phyloP scores from a whole-genome alignment of 805 yeast species.

The Schwanniomyces pseudopolymorphus region DNA sequence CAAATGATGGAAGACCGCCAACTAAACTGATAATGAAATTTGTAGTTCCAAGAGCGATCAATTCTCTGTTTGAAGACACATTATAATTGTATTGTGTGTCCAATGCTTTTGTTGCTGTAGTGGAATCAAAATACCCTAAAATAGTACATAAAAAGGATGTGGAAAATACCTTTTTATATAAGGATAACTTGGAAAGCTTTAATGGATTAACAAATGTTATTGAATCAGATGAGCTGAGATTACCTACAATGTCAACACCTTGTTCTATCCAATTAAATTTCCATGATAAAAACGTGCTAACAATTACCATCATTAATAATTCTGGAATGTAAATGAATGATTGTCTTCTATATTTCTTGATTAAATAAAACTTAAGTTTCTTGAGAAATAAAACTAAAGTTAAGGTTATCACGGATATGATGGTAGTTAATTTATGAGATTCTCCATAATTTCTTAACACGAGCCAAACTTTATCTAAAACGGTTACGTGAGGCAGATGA shows the following conservation, averaged over 20 bases:
- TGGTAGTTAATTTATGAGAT: conserved; percentile 14
- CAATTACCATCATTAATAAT: conserved; percentile 28
- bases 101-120: conserved; percentile 33
- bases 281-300: conserved; percentile 27
- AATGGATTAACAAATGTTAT: conserved; percentile 23
- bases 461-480: conserved; percentile 19
- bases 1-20: conserved; percentile 36
- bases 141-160: conserved; percentile 33
- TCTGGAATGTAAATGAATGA: conserved; percentile 31
- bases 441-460: conserved; percentile 7
- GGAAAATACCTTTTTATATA: conserved; percentile 23
- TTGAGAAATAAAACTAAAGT: conserved; percentile 20
- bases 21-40: conserved; percentile 26
- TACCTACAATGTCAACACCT: conserved; percentile 32
- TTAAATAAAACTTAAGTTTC: conserved; percentile 14
- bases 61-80: conserved; percentile 32
- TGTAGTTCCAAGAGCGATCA: conserved; percentile 31
- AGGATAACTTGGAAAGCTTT: conserved; percentile 12
- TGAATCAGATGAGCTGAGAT: conserved; percentile 11
- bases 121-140: conserved; percentile 34
- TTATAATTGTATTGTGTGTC: conserved; percentile 31
- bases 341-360: conserved; percentile 13
- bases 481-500: conserved; percentile 21
- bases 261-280: conserved; percentile 20
- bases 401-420: conserved; percentile 21